phyloP scores from a whole-genome alignment of 805 yeast genomes.

The Zygotorulaspora sp. region DNA sequence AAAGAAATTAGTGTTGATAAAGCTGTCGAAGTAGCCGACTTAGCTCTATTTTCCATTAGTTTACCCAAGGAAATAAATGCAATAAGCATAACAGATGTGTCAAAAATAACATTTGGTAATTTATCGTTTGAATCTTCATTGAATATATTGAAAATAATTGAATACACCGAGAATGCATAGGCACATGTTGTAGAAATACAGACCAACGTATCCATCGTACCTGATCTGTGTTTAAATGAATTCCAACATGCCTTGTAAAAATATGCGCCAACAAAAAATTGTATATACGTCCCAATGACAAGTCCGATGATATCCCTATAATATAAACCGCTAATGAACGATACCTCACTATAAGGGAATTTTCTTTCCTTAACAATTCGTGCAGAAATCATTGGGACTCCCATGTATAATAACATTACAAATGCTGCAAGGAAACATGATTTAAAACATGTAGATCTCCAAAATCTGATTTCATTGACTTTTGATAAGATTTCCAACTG shows the following conservation, averaged over 20 bases:
- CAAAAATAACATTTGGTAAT: constrained; percentile 74
- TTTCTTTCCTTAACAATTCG: constrained; percentile 31
- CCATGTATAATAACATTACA: constrained; percentile 46
- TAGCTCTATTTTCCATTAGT: constrained; percentile 85
- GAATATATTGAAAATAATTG: constrained; percentile 50
- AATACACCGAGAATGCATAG: constrained; percentile 63
- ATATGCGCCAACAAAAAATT: constrained; percentile 57
- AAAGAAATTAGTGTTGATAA: constrained; percentile 73
- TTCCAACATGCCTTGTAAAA: constrained; percentile 63
- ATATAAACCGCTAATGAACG: constrained; percentile 23
- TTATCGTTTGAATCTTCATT: constrained; percentile 18
- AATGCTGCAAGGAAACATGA: constrained; percentile 60
- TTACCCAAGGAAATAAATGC: constrained; percentile 85
- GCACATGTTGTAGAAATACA: constrained; percentile 78
- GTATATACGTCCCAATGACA: constrained; percentile 57
- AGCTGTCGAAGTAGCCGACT: constrained; percentile 89
- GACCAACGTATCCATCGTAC: constrained; percentile 90
- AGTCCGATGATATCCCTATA: constrained; percentile 53
- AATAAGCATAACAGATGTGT: constrained; percentile 80
- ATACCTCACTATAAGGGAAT: constrained; percentile 29
- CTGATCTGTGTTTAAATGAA: constrained; percentile 64
- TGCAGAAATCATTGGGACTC: constrained; percentile 41
- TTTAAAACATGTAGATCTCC: constrained; percentile 55
- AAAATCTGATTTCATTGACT: constrained; percentile 64
- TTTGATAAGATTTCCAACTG: constrained; percentile 69